Conservation (phyloP, 352 stramenopile genomes). For the Phytophthora kernoviae region DNA sequence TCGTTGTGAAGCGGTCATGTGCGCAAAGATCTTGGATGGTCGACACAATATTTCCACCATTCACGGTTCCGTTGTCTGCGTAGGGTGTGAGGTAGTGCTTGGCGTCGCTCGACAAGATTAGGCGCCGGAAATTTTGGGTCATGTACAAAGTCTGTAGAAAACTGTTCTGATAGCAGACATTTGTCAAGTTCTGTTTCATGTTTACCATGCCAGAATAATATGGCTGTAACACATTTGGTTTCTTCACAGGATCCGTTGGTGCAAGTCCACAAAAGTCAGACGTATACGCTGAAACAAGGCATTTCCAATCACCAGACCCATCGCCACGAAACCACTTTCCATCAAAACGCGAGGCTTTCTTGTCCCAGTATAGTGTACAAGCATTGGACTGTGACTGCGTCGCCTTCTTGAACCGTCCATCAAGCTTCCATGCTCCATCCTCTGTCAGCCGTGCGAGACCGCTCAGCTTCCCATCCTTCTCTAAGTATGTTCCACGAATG, state of each 20-base stretch:
- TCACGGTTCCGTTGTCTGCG: conserved; percentile 22
- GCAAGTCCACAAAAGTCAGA: conserved; percentile 75
- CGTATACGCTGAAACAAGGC: conserved; percentile 48
- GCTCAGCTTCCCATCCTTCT: conserved; percentile 70
- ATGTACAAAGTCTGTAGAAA: conserved; percentile 90
- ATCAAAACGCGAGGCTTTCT: conserved; percentile 59
- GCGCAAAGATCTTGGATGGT: conserved; percentile 76
- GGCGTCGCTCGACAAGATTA: conserved; percentile 66
- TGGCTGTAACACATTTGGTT: conserved; percentile 50
- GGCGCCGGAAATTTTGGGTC: conserved; percentile 79
- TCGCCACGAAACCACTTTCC: conserved; percentile 89
- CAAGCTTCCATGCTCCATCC: conserved; percentile 68
- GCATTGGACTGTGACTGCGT: conserved; percentile 76
- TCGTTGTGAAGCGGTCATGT: conserved; percentile 71
- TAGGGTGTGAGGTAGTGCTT: conserved; percentile 43
- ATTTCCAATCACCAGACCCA: conserved; percentile 83
- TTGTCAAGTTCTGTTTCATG: conserved; percentile 90
- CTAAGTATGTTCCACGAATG: conserved; percentile 72
- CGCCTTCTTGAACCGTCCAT: conserved; percentile 72
- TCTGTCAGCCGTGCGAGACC: conserved; percentile 56
- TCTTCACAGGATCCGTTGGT: conserved; percentile 37
- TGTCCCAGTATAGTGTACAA: conserved; percentile 69
- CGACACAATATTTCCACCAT: conserved; percentile 51
- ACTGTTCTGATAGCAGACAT: conserved; percentile 92
- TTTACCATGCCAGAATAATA: conserved; percentile 89